Evolutionary conservation across 805 yeast species (phyloP).

Genomic region (Teunomyces lycoperdinae): DNA sequence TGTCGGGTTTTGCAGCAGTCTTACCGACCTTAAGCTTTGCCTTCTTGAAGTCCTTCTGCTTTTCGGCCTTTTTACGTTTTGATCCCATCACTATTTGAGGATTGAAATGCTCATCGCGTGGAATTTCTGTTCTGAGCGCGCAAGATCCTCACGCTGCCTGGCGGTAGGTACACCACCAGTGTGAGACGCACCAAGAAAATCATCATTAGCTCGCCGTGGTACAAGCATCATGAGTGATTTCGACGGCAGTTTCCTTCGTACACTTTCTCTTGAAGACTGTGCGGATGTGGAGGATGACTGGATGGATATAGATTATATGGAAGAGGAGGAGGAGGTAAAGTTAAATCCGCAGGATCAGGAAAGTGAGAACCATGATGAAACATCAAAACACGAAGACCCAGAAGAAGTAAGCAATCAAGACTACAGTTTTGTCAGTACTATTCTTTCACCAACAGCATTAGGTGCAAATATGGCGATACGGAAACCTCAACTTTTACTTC

Average conservation of each 20-base stretch:
- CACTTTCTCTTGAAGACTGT: constrained; percentile 24
- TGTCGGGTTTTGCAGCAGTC: constrained; percentile 63
- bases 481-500: constrained; percentile 27
- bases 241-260: constrained; percentile 21
- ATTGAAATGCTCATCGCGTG: constrained; percentile 1
- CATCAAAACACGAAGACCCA: background rate
- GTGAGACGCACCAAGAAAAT: background rate
- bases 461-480: constrained; percentile 40
- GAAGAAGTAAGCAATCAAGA: constrained; percentile 3
- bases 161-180: background rate
- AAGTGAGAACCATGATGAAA: background rate
- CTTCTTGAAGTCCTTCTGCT: constrained; percentile 72
- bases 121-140: background rate
- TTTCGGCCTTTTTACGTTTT: constrained; percentile 57
- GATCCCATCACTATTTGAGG: constrained; percentile 21
- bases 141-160: background rate
- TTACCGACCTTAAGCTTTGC: constrained; percentile 88
- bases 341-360: background rate
- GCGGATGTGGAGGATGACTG: constrained; percentile 12
- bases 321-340: background rate
- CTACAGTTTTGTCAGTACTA: constrained; percentile 12
- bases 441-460: constrained; percentile 37
- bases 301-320: constrained; percentile 17
- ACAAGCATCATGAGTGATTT: constrained; percentile 11
- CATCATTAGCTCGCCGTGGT: no score